A percentile compares a stretch with the other conserved stretches of the same genome.
phyloP scores from a whole-genome alignment of 2,329 filamentous ascomycete genomes.

The Graphium sp. region DNA sequence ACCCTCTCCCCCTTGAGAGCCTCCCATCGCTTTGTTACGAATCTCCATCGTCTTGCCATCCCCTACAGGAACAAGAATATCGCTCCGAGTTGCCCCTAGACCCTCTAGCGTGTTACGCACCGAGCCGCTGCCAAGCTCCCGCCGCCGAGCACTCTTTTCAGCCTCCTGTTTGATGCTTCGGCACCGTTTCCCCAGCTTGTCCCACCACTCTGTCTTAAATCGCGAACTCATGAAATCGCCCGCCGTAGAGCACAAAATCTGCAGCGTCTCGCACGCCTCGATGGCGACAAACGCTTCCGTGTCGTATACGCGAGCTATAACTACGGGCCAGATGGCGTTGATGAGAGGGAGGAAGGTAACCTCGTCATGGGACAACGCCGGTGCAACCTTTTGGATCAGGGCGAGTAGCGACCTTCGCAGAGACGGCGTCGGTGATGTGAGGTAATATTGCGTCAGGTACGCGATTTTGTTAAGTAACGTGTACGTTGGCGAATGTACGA shows the following conservation, averaged over 20 bases:
- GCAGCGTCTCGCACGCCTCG: slow-evolving; percentile 53
- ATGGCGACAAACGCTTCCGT: slow-evolving; percentile 50
- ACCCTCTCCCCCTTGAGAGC: slow-evolving; percentile 7
- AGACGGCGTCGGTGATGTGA: slow-evolving; percentile 67
- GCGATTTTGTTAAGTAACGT: slow-evolving; percentile 68
- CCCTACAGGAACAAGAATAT: slow-evolving; percentile 12
- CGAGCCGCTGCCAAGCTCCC: not conserved
- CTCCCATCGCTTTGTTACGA: slow-evolving; percentile 5
- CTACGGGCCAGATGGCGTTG: slow-evolving; percentile 79
- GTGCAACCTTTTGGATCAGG: slow-evolving; percentile 56
- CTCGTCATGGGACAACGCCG: slow-evolving; percentile 59
- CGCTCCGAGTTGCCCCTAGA: not conserved
- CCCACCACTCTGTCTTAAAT: slow-evolving; percentile 56
- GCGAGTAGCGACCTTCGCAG: slow-evolving; percentile 65
- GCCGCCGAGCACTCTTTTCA: not conserved
- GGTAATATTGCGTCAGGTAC: slow-evolving; percentile 72
- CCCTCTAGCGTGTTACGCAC: not conserved
- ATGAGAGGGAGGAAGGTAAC: slow-evolving; percentile 76
- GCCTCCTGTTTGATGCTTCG: slow-evolving; percentile 1
- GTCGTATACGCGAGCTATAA: slow-evolving; percentile 52
- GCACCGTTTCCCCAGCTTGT: slow-evolving; percentile 19
- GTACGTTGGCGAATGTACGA: slow-evolving; percentile 63
- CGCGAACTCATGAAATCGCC: slow-evolving; percentile 69
- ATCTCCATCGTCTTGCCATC: slow-evolving; percentile 9
- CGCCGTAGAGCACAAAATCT: slow-evolving; percentile 50